Evolutionary conservation across 768 basidiomycete genomes (phyloP).

Genomic region (Hirschioporus abietinus): DNA sequence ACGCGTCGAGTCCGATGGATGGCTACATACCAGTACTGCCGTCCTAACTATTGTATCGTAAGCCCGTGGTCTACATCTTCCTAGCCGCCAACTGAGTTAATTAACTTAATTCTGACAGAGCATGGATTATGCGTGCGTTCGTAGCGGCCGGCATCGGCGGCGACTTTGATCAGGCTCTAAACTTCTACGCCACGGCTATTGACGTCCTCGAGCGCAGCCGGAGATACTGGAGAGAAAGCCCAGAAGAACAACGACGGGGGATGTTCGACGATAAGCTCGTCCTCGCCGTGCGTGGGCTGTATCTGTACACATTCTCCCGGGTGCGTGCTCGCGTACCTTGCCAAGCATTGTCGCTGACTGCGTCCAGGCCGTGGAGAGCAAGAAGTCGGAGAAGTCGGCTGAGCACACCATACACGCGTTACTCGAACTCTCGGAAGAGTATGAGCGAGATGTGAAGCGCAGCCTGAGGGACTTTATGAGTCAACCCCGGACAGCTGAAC

Average conservation of each 20-base stretch:
- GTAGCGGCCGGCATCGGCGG: constrained; percentile 17
- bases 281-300: background rate
- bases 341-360: background rate
- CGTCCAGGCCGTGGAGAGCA: background rate
- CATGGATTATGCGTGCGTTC: constrained; percentile 36
- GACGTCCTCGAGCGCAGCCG: background rate
- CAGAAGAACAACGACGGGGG: background rate
- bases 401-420: background rate
- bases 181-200: background rate
- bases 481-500: background rate
- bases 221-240: background rate
- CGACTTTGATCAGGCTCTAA: background rate
- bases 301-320: background rate
- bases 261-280: background rate
- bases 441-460: background rate
- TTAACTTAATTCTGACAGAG: constrained; percentile 20
- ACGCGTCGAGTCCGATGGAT: background rate
- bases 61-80: too few relatives aligned
- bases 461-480: background rate
- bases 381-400: background rate
- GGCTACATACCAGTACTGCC: background rate
- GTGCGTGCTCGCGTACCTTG: background rate
- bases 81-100: background rate
- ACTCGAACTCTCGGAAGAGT: background rate
- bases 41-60: background rate